Conservation (phyloP, 2,329 filamentous ascomycete species). For the Ascochyta koolunga region DNA sequence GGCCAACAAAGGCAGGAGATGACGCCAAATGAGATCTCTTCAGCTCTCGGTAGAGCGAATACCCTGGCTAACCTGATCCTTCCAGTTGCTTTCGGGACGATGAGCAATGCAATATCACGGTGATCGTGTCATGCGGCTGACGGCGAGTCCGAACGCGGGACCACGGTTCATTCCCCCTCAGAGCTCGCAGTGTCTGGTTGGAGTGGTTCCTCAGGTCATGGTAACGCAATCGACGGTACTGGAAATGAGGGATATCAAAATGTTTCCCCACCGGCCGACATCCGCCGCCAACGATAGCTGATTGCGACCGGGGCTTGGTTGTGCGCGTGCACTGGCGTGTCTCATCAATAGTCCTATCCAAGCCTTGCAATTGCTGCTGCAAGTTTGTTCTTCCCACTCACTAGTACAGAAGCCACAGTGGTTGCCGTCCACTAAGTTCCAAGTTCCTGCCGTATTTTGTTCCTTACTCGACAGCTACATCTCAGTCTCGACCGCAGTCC, state of each 20-base stretch:
- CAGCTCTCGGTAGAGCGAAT: slow-evolving; percentile 20
- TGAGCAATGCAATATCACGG: slow-evolving; percentile 7
- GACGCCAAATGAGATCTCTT: slow-evolving; percentile 19
- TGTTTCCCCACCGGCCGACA: slow-evolving; percentile 25
- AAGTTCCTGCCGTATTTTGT: slow-evolving; percentile 25
- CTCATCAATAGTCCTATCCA: slow-evolving; percentile 33
- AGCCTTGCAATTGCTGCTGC: slow-evolving; percentile 16
- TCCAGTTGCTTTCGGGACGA: slow-evolving; percentile 7
- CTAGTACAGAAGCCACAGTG: slow-evolving; percentile 31
- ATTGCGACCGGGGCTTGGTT: slow-evolving; percentile 30
- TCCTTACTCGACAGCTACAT: slow-evolving; percentile 23
- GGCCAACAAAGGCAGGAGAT: slow-evolving; percentile 23
- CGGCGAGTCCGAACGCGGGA: not conserved
- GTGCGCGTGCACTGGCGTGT: slow-evolving; percentile 35
- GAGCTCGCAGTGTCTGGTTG: not conserved
- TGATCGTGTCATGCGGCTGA: slow-evolving; percentile 6
- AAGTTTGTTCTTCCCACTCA: slow-evolving; percentile 24
- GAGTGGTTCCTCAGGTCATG: slow-evolving; percentile 11
- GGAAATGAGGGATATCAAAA: slow-evolving; percentile 40
- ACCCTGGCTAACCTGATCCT: slow-evolving; percentile 16
- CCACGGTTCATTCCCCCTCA: not conserved
- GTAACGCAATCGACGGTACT: slow-evolving; percentile 7
- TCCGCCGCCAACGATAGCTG: slow-evolving; percentile 34
- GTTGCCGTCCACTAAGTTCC: slow-evolving; percentile 29
- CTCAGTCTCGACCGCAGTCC: slow-evolving; percentile 14